Evolutionary conservation across 139 green algal genomes (phyloP), one percentile per base, ranked within the genome.

Genomic region (Volvox africanus): DNA sequence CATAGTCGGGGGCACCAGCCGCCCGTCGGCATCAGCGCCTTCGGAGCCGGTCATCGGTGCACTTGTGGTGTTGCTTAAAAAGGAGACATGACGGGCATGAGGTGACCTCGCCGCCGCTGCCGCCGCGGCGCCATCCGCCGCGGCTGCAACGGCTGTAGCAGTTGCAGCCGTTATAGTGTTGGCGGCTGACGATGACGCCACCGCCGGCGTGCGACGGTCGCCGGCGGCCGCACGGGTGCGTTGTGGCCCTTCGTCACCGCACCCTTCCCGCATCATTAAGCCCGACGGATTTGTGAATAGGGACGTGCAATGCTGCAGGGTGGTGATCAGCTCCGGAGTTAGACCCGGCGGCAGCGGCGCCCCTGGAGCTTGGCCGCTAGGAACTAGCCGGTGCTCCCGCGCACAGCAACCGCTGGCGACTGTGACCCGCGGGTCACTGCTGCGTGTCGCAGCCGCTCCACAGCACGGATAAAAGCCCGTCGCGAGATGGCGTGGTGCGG

Each of bases 401-500:
- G 61, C 35, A 37, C 91, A 89, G 77, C 91, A 94, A 2, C 91
- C 91, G 32, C 16, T 84, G 24, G 30, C 44, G 24, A 68, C 36
- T 2, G 5, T 13, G 26, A 87, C 73, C 19, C 65, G 80, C 20
- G 85, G 85, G 85, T 89, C 85, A 33, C 69, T 30, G 9, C 82
- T 73, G n/a, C 91, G 82, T 22, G 6, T n/a, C 24, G 91, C 88
- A 13, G 86, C n/a, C 0, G 67, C 88, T 19, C 92, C 92, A 68
- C 92, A 94, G 84, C 92, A 94, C 5, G 92, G 88, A 68, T 85
- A 94, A 75, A 89, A 89, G 0, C 85, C 84, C 73, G 17, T 20
- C 77, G 61, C 2, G 86, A 44, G 18, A 14, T 62, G 22, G 30
- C 28, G 55, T 30, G 62, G 32, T 2, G 62, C 82, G 32, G 61